These are phyloP conservation scores for Saccharomycopsis sp. DNA, from an alignment of 805 yeast species.

Conservation along the genomic window DNA sequence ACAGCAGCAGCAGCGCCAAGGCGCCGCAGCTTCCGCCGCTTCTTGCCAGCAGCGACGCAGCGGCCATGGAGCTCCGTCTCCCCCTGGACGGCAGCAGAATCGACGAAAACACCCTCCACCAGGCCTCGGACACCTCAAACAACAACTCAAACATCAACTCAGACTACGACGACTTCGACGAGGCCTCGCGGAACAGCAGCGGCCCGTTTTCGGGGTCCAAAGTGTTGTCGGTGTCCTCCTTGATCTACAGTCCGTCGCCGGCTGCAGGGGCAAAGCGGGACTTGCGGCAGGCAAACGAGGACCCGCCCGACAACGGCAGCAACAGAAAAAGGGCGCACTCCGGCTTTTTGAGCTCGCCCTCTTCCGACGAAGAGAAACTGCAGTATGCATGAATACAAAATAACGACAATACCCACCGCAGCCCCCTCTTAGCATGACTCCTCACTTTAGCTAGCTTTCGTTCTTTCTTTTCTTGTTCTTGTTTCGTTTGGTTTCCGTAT, in stretches of 20 bases:
- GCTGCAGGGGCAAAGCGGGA: neutral
- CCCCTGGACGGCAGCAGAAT: neutral
- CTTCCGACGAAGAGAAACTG: neutral
- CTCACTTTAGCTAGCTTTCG: neutral
- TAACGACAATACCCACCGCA: neutral
- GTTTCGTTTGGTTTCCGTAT: neutral
- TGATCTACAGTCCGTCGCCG: conserved; percentile 4
- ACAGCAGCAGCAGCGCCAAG: neutral
- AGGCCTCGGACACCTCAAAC: neutral
- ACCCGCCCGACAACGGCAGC: neutral
- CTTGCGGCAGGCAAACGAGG: neutral
- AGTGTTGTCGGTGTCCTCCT: conserved; percentile 12
- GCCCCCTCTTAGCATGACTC: neutral
- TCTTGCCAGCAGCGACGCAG: neutral
- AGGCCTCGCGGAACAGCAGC: neutral
- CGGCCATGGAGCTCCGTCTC: neutral
- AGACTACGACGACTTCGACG: neutral
- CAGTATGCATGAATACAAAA: neutral
- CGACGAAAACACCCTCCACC: neutral
- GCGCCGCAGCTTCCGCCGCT: neutral
- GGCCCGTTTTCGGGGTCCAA: conserved; percentile 1
- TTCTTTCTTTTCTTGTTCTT: neutral
- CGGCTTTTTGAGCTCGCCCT: conserved; percentile 3
- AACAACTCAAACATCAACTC: neutral
- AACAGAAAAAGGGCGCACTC: conserved; percentile 10